phyloP scores from a whole-genome alignment of 768 basidiomycete genomes.

The Lentinula sp. region DNA sequence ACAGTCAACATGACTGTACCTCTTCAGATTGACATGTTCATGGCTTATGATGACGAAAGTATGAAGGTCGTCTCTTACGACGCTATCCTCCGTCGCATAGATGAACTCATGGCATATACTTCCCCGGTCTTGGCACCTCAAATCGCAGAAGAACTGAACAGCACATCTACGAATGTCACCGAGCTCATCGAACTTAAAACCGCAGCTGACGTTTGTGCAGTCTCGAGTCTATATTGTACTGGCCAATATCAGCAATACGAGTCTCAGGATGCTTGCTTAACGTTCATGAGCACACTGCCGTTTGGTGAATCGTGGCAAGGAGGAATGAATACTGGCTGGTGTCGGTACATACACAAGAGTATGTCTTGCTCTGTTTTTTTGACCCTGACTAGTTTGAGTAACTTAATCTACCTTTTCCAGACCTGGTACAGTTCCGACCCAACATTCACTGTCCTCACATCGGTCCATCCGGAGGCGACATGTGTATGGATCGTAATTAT shows the following conservation, averaged over 20 bases:
- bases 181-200: conserved; percentile 3
- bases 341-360: conserved; percentile 1
- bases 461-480: conserved; percentile 7
- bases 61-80: conserved; percentile 7
- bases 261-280: conserved; percentile 1
- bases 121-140: conserved; percentile 1
- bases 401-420: not conserved
- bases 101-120: not conserved
- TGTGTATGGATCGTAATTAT: conserved; percentile 6
- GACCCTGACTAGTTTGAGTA: not conserved
- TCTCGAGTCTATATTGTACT: conserved; percentile 4
- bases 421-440: conserved; percentile 6
- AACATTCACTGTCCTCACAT: conserved; percentile 10
- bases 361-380: not conserved
- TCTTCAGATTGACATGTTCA: conserved; percentile 6
- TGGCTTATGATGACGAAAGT: conserved; percentile 4
- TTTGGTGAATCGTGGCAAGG: conserved; percentile 7
- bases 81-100: conserved; percentile 1
- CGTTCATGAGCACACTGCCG: not conserved
- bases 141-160: conserved; percentile 3
- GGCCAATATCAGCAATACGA: conserved; percentile 4
- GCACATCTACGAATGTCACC: not conserved
- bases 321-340: conserved; percentile 5
- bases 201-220: conserved; percentile 4
- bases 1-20: conserved; percentile 6